Evolutionary conservation across 495 filamentous ascomycete genomes (phyloP).

Genomic region (Xylaria venustula): DNA sequence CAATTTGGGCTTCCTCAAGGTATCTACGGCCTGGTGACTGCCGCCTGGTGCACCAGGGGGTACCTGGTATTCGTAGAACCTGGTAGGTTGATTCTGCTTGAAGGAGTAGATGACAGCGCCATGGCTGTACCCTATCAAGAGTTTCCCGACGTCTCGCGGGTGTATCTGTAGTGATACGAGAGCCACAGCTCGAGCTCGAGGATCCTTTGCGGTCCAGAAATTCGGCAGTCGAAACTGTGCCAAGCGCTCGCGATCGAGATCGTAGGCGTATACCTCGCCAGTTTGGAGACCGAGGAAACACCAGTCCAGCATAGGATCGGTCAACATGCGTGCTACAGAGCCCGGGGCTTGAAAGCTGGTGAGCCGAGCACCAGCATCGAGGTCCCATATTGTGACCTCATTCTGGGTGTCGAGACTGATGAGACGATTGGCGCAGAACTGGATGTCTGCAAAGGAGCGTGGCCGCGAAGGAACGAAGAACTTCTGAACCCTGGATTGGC

Average conservation of each 20-base stretch:
- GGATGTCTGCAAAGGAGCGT: slow-evolving; percentile 36
- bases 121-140: slow-evolving; percentile 82
- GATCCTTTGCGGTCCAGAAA: slow-evolving; percentile 70
- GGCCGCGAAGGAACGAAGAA: slow-evolving; percentile 65
- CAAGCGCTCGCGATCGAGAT: slow-evolving; percentile 76
- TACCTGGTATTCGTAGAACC: slow-evolving; percentile 80
- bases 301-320: slow-evolving; percentile 90
- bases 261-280: slow-evolving; percentile 84
- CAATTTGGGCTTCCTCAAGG: slow-evolving; percentile 67
- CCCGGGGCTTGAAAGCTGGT: slow-evolving; percentile 71
- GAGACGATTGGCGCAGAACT: slow-evolving; percentile 66
- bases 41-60: slow-evolving; percentile 86
- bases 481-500: slow-evolving; percentile 74
- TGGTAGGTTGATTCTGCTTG: slow-evolving; percentile 76
- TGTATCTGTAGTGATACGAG: slow-evolving; percentile 77
- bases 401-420: slow-evolving; percentile 80
- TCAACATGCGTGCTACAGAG: slow-evolving; percentile 64
- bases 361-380: slow-evolving; percentile 57
- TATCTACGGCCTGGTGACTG: slow-evolving; percentile 44
- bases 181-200: slow-evolving; percentile 29
- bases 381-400: slow-evolving; percentile 76
- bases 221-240: slow-evolving; percentile 80
- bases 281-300: slow-evolving; percentile 73
- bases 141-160: slow-evolving; percentile 87
- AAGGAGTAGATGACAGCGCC: slow-evolving; percentile 89